Evolutionary conservation across 352 stramenopile genomes (phyloP).

Genomic region (Peronospora belbahrii): DNA sequence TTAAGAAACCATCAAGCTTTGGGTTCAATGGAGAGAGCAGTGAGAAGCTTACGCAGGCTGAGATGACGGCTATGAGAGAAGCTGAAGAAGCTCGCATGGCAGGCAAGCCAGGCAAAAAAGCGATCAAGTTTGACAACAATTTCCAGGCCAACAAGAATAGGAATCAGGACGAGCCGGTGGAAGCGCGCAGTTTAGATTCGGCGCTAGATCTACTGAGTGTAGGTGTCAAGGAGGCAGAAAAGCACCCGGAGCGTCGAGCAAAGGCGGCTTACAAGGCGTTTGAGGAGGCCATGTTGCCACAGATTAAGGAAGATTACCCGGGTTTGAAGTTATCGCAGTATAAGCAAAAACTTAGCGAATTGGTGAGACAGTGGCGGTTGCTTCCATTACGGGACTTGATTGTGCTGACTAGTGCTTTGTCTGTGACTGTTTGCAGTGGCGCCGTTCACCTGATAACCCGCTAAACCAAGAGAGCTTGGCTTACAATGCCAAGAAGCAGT

Average conservation of each 20-base stretch:
- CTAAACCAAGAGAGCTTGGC: slow-evolving; percentile 65
- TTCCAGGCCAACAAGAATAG: slow-evolving; percentile 60
- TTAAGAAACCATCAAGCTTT: slow-evolving; percentile 24
- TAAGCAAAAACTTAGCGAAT: slow-evolving; percentile 70
- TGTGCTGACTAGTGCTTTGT: slow-evolving; percentile 8
- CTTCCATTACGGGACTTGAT: neutral
- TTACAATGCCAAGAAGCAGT: slow-evolving; percentile 74
- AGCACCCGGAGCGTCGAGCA: slow-evolving; percentile 58
- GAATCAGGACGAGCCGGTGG: slow-evolving; percentile 25
- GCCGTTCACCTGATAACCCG: slow-evolving; percentile 66
- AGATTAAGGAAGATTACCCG: slow-evolving; percentile 62
- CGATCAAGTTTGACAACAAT: slow-evolving; percentile 56
- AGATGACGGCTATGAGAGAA: slow-evolving; percentile 41
- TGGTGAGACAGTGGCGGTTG: slow-evolving; percentile 31
- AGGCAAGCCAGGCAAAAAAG: slow-evolving; percentile 40
- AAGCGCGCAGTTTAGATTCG: slow-evolving; percentile 58
- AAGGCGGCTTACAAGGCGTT: slow-evolving; percentile 81
- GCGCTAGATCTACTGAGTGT: slow-evolving; percentile 51
- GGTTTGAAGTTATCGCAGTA: slow-evolving; percentile 78
- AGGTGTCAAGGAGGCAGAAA: slow-evolving; percentile 40
- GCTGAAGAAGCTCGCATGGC: slow-evolving; percentile 29
- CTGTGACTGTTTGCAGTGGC: slow-evolving; percentile 44
- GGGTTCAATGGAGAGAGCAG: slow-evolving; percentile 15
- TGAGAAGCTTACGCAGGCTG: slow-evolving; percentile 48
- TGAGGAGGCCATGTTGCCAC: slow-evolving; percentile 60